Conservation (phyloP, 371 early-diverging fungal genomes). For the Zychaea mexicana region DNA sequence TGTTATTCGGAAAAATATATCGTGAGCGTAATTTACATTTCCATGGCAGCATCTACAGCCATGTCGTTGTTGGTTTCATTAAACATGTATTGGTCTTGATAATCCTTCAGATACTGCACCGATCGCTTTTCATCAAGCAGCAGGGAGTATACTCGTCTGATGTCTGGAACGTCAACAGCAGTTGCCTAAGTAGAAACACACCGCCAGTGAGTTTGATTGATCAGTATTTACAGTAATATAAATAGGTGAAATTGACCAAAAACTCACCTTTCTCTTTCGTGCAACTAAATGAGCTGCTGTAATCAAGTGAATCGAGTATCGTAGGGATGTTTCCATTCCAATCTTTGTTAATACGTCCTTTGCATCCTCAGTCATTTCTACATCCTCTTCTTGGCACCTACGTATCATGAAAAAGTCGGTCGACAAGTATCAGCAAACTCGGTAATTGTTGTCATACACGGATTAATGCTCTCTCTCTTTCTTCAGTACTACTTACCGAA, state of each 20-base stretch:
- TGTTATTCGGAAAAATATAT: not conserved
- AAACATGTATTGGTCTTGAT: slow-evolving; percentile 94
- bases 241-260: too few species aligned
- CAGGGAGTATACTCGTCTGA: slow-evolving; percentile 89
- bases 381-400: slow-evolving; percentile 96
- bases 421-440: not conserved
- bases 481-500: slow-evolving; percentile 48
- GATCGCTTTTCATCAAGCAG: slow-evolving; percentile 97
- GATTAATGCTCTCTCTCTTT: not conserved
- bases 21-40: slow-evolving; percentile 32
- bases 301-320: slow-evolving; percentile 97
- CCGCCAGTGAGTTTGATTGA: too few species aligned
- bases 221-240: not conserved
- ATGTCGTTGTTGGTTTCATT: slow-evolving; percentile 58
- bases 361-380: slow-evolving; percentile 94
- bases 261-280: slow-evolving; percentile 79
- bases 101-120: slow-evolving; percentile 89
- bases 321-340: slow-evolving; percentile 90
- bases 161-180: slow-evolving; percentile 89
- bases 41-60: slow-evolving; percentile 51
- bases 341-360: slow-evolving; percentile 88
- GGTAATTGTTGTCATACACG: too few species aligned
- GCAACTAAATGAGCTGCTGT: slow-evolving; percentile 91
- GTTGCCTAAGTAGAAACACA: too few species aligned
- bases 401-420: not conserved